These are phyloP conservation scores for Pythium sukuiense DNA, from an alignment of 352 stramenopile species.

Conservation along the genomic window DNA sequence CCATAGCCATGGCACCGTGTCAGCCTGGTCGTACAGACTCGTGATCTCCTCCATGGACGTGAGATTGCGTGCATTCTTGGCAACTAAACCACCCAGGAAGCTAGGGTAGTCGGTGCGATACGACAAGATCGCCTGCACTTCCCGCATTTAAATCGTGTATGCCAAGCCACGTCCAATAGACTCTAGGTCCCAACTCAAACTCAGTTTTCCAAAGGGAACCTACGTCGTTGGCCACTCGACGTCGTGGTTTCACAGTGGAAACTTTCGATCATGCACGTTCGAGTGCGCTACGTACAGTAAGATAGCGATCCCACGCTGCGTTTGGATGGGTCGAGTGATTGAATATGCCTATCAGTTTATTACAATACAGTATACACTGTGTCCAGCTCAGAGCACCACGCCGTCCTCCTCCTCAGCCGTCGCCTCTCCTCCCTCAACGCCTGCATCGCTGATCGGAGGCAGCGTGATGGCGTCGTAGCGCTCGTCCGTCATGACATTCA, in stretches of 20 bases:
- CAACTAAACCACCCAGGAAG: slow-evolving; percentile 24
- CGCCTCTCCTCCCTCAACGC: not conserved
- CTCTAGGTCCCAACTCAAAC: too few relatives aligned
- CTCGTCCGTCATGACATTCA: slow-evolving; percentile 34
- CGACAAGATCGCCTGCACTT: slow-evolving; percentile 21
- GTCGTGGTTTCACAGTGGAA: too few relatives aligned
- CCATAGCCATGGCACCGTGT: slow-evolving; percentile 27
- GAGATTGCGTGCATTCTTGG: slow-evolving; percentile 10
- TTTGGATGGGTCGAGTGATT: too few relatives aligned
- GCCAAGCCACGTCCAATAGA: too few relatives aligned
- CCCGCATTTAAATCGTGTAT: slow-evolving; percentile 29
- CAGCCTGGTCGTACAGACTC: slow-evolving; percentile 12
- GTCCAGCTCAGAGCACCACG: slow-evolving; percentile 11
- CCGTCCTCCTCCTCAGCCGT: slow-evolving; percentile 12
- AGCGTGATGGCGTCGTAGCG: slow-evolving; percentile 51
- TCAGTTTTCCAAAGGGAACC: too few relatives aligned
- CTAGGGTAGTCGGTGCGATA: slow-evolving; percentile 26
- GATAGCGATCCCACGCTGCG: too few relatives aligned
- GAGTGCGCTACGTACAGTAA: too few relatives aligned
- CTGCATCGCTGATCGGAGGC: slow-evolving; percentile 6
- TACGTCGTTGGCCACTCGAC: too few relatives aligned
- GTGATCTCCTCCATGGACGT: slow-evolving; percentile 7
- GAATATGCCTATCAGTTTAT: too few relatives aligned
- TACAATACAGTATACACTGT: not conserved
- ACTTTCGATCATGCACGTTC: too few relatives aligned